Conservation (phyloP, 208 protist species). For the Phytomonas sp. region DNA sequence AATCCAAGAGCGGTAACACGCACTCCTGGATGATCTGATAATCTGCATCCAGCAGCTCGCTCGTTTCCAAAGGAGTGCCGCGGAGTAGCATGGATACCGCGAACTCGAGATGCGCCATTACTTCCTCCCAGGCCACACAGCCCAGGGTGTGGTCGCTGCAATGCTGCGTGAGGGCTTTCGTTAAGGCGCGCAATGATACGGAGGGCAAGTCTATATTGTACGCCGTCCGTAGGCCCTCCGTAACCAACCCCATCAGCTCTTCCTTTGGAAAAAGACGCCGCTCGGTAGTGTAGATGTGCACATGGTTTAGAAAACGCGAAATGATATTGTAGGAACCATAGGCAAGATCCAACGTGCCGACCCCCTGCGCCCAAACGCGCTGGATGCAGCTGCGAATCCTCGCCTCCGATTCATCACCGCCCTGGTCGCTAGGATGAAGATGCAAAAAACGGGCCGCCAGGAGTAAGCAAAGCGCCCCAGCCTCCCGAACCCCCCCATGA, state of each 20-base stretch:
- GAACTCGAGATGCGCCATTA: conserved; percentile 1
- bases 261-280: background rate
- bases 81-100: background rate
- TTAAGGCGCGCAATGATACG: background rate
- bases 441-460: background rate
- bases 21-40: background rate
- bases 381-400: background rate
- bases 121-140: background rate
- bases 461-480: conserved; percentile 9
- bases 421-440: background rate
- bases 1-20: background rate
- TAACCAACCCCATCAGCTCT: background rate
- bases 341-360: background rate
- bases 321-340: conserved; percentile 9
- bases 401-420: background rate
- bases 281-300: conserved; percentile 9
- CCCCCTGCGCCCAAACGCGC: background rate
- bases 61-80: background rate
- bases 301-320: conserved; percentile 9
- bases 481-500: background rate
- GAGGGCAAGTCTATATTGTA: background rate
- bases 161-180: background rate
- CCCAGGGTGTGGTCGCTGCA: background rate
- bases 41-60: background rate
- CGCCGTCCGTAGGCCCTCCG: background rate